These are phyloP conservation scores for Pyrenophora tritici-repentis DNA, from an alignment of 2,329 filamentous ascomycete genomes.

Conservation along the genomic window DNA sequence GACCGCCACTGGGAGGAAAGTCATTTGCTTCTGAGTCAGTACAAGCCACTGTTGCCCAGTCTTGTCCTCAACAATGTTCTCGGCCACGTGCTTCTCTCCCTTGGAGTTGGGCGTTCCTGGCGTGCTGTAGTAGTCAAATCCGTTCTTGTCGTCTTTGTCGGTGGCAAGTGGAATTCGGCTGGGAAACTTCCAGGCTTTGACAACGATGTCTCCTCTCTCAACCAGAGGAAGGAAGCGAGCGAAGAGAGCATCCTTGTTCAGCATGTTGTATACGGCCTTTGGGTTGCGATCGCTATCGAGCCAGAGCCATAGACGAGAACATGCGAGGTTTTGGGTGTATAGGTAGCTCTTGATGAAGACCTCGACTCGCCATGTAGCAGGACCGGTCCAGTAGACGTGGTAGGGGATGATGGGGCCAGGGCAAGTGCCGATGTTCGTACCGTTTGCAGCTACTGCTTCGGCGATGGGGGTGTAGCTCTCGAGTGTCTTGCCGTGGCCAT, in stretches of 20 bases:
- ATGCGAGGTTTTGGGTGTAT: constrained; percentile 62
- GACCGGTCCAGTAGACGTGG: constrained; percentile 63
- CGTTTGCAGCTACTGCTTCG: constrained; percentile 46
- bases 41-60: constrained; percentile 59
- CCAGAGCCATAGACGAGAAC: constrained; percentile 60
- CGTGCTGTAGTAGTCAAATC: constrained; percentile 56
- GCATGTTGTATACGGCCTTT: constrained; percentile 57
- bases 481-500: constrained; percentile 49
- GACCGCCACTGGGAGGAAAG: constrained; percentile 62
- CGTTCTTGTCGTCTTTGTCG: constrained; percentile 54
- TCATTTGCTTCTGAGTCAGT: constrained; percentile 61
- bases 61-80: constrained; percentile 57
- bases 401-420: constrained; percentile 61
- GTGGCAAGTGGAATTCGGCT: constrained; percentile 58
- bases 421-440: constrained; percentile 54
- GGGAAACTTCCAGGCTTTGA: constrained; percentile 61
- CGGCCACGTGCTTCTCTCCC: constrained; percentile 53
- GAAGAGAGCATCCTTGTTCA: constrained; percentile 58
- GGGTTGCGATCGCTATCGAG: constrained; percentile 59
- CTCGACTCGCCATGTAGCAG: constrained; percentile 62
- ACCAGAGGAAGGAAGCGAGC: constrained; percentile 60
- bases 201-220: constrained; percentile 57
- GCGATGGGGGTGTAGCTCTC: constrained; percentile 45
- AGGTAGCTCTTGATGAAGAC: constrained; percentile 62
- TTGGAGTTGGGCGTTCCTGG: constrained; percentile 51